phyloP scores from a whole-genome alignment of 1,284 basidiomycete genomes.

The Cryptococcus sp. region DNA sequence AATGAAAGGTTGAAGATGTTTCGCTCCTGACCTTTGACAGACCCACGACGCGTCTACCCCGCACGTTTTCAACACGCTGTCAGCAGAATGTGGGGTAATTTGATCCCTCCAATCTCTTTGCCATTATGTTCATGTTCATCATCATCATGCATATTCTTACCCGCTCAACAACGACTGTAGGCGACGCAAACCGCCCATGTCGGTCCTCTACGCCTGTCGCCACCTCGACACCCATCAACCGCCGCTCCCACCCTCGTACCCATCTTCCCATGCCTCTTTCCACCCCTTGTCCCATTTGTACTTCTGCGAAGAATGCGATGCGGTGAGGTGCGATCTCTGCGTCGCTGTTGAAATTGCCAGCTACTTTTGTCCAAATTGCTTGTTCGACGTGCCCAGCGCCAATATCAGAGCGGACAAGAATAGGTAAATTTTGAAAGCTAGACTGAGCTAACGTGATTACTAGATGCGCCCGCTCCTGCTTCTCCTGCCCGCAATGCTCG shows the following conservation, averaged over 20 bases:
- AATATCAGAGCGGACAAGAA: constrained; percentile 96
- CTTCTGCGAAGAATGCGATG: constrained; percentile 98
- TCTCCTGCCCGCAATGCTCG: constrained; percentile 88
- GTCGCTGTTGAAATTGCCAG: constrained; percentile 89
- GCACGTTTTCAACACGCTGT: too few relatives aligned
- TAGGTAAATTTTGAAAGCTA: constrained; percentile 59
- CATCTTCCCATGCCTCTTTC: constrained; percentile 75
- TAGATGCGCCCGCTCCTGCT: constrained; percentile 97
- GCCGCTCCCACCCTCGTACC: constrained; percentile 64
- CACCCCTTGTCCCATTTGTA: constrained; percentile 82
- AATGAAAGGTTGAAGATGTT: not conserved
- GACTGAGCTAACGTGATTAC: constrained; percentile 5
- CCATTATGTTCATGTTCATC: too few relatives aligned
- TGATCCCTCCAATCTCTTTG: too few relatives aligned
- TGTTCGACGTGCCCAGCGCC: constrained; percentile 98
- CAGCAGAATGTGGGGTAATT: too few relatives aligned
- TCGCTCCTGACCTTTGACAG: not conserved
- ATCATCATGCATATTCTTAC: too few relatives aligned
- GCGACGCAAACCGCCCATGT: constrained; percentile 12
- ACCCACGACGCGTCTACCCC: too few relatives aligned
- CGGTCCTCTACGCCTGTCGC: constrained; percentile 52
- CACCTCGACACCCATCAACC: constrained; percentile 54
- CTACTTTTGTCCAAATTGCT: constrained; percentile 96
- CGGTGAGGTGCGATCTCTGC: constrained; percentile 87
- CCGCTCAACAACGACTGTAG: too few relatives aligned